Conservation (phyloP, 305 asterid species). For the Nicotiana rustica region DNA sequence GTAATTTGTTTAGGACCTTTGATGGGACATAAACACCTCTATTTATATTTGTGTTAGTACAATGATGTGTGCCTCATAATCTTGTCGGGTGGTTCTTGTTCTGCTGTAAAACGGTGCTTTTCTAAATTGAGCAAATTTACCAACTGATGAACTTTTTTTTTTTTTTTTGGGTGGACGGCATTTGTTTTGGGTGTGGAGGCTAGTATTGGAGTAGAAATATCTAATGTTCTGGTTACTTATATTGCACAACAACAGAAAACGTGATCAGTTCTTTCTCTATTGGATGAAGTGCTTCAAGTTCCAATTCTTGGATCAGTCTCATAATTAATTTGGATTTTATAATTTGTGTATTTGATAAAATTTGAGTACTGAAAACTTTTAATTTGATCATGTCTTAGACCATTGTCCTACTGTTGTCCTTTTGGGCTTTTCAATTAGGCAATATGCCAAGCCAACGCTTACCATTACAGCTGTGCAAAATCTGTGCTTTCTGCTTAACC, state of each 20-base stretch:
- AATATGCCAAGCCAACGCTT: background rate
- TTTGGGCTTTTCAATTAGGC: background rate
- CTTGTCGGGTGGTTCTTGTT: background rate
- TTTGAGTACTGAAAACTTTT: slow-evolving; percentile 4
- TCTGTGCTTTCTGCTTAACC: slow-evolving; percentile 18
- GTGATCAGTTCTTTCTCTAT: background rate
- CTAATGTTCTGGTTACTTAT: background rate
- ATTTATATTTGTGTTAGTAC: background rate
- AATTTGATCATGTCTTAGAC: background rate
- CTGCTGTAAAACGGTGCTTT: background rate
- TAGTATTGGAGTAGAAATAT: background rate
- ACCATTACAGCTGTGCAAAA: background rate
- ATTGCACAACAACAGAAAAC: background rate
- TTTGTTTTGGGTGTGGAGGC: background rate
- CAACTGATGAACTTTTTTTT: background rate
- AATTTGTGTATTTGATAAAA: slow-evolving; percentile 2
- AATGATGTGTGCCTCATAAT: background rate
- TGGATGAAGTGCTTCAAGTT: background rate
- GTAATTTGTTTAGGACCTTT: background rate
- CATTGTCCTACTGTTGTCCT: background rate
- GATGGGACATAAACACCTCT: background rate
- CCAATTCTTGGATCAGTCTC: background rate
- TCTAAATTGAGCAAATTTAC: background rate
- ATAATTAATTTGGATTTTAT: background rate
- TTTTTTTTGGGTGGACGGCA: background rate